Conservation (phyloP, 371 early-diverging fungal genomes). For the Basidiobolus meristosporus region DNA sequence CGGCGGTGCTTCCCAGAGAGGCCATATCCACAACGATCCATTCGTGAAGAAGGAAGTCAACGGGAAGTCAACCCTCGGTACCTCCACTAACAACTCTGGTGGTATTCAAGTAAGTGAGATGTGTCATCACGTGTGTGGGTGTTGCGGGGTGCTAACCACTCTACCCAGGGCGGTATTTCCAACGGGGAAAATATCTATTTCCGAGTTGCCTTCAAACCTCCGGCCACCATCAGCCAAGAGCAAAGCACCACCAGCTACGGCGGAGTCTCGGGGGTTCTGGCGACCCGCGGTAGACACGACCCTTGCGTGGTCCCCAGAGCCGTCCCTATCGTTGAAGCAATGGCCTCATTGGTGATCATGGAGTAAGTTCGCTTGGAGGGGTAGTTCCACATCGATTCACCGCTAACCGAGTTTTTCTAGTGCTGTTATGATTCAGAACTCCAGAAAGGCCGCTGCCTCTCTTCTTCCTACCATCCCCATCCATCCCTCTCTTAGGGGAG, state of each 20-base stretch:
- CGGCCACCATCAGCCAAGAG: constrained; percentile 84
- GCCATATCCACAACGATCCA: constrained; percentile 86
- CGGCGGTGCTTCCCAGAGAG: constrained; percentile 67
- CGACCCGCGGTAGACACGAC: constrained; percentile 92
- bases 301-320: constrained; percentile 93
- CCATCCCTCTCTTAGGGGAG: constrained; percentile 8
- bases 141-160: not conserved
- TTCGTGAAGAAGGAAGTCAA: constrained; percentile 34
- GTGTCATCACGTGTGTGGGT: not conserved
- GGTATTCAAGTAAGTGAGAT: constrained; percentile 79
- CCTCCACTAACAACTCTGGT: constrained; percentile 82
- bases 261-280: constrained; percentile 61
- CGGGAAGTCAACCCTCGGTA: constrained; percentile 43
- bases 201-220: constrained; percentile 91
- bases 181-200: constrained; percentile 94
- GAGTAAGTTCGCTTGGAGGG: constrained; percentile 31
- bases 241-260: constrained; percentile 76
- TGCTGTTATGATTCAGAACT: constrained; percentile 37
- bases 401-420: constrained; percentile 7
- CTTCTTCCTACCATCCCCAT: constrained; percentile 24
- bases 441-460: constrained; percentile 29
- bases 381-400: not conserved
- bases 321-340: constrained; percentile 92
- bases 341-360: constrained; percentile 88
- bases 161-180: constrained; percentile 82